Base-by-base conservation (phyloP, 441 rosid species). In the California macrophylla region DNA sequence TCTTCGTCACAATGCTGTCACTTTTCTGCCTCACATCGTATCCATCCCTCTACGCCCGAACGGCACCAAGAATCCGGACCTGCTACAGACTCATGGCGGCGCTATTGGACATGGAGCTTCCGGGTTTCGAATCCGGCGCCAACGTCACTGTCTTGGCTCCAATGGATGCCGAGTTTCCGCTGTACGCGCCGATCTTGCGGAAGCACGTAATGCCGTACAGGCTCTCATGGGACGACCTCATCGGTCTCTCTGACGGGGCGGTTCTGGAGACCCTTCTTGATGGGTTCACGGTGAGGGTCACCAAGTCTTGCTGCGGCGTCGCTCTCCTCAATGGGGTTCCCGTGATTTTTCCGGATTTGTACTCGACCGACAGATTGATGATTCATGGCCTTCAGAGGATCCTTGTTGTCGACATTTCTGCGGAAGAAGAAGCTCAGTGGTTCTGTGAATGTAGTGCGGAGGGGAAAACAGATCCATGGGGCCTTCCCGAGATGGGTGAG, bases 131-230 rank as follows among this genome's bases (percentile, higher is more conserved):
- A 7, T 0, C 56, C 6, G n/a, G 56, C 56, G 56, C 15, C 6
- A 47, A 47, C 56, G 20, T 47, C 56, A 47, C 56, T 21, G 56
- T 47, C 56, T n/a, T 47, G 56, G 56, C 56, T 47, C 56, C 56
- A 16, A 18, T 16, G 16, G 56, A 47, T 21, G 56, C n/a, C 56
- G 56, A 47, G 56, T 47, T n/a, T 7, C 56, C 56, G 56, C 21
- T n/a, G 16, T 16, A 47, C 23, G 21, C 56, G 56, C 56, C 56
- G 56, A 47, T 47, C 56, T 47, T 47, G 56, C 56, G 56, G 16
- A 6, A n/a, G 56, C 56, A 47, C 56, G 56, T 47, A 21, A 47
- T 47, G 7, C 56, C 56, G 6, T 47, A 47, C 56, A 47, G 56
- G 56, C 21, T 47, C 21, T 16, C 56, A 21, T 47, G 56, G 56